Evolutionary conservation across 1,284 basidiomycete genomes (phyloP), one percentile per base, ranked within the genome.

Genomic region (Heterobasidion parviporum): DNA sequence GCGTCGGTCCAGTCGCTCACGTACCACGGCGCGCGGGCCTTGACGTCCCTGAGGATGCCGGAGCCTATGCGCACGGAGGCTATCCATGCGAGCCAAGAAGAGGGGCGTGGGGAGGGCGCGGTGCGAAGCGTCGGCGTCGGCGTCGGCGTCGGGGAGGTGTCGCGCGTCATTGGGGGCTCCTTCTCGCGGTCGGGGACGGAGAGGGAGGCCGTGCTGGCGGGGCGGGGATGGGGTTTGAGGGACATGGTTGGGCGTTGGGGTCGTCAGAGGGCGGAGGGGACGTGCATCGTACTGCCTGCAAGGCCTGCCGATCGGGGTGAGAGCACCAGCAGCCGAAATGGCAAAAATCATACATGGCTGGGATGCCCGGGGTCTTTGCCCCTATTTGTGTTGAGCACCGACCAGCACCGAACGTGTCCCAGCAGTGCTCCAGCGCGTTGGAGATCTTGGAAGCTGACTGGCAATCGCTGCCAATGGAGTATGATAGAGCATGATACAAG

Each of bases 1-100:
- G 89, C 92, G 67, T 94, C 89, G 12, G 73, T 82, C 93, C 92
- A 96, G 72, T 95, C 92, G 54, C 82, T 87, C 45, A 76, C 56
- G 69, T 96, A 97, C 74, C 82, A 95, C 0, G 94, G 94, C 5
- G 79, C 72, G 47, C 94, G 79, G 9, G 87, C 77, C 51, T 74
- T 75, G n/a, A 97, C 74, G 69, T 98, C 94, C 48, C 79, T 76
- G 41, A 78, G 63, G 65, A 98, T 94, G 7, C 95, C 95, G 6
- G 74, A 68, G 20, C 87, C 87, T 8, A 87, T 9, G 15, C 53
- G 56, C 3, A 62, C 44, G n/a, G 41, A 55, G 41, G 36, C 14
- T 1, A 58, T 16, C 8, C 32, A 51, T 1, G 26, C 26, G 6
- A 52, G 18, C 48, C 14, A 12, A 18, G 8, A 9, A 47, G 14